Base-by-base conservation (phyloP, 1,139 yeast genomes). In the Geotrichum histeridarum region DNA sequence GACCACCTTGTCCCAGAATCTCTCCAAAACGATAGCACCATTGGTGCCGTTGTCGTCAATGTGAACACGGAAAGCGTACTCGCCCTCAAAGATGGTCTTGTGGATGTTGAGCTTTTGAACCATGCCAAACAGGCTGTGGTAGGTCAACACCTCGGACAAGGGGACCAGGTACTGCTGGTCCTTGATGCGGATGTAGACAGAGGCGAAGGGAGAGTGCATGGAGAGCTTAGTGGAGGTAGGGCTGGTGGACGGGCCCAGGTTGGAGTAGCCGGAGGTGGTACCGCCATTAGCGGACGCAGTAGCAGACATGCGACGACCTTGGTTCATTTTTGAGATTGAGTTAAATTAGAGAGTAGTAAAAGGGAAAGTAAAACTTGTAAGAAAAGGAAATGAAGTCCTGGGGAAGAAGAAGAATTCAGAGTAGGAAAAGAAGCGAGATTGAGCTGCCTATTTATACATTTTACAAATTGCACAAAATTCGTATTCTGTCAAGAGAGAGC, bases 1-100 rank as follows among this genome's bases (percentile, higher is more conserved):
- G 14, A 59, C 62, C 41, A 59, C 54, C 32, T 54, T 53, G 48
- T 59, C 61, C 62, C 62, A 59, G 57, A 57, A 59, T 9, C 60
- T 52, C 50, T 59, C 61, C 42, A 59, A 57, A 31, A 59, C 53
- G 55, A 59, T 46, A 4, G 62, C 60, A 9, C 62, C 62, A 9
- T 54, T 53, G 8, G 27, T 22, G 42, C 61, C 61, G 48, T 49
- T 54, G 18, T 57, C 60, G 51, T 59, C 62, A 51, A 58, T 60
- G 51, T 56, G 53, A 39, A 59, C 57, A 14, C 59, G 36, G 53
- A 59, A 59, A 22, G 60, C 59, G 31, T 56, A 48, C 14, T 57
- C 61, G 48, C 62, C 61, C 31, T 57, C 61, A 32, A 43, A 51
- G 49, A 57, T 57, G 36, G 48, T 42, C 51, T 50, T 46, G 38